Evolutionary conservation across 1,139 yeast genomes (phyloP).

Genomic region (Geotrichum candidum): DNA sequence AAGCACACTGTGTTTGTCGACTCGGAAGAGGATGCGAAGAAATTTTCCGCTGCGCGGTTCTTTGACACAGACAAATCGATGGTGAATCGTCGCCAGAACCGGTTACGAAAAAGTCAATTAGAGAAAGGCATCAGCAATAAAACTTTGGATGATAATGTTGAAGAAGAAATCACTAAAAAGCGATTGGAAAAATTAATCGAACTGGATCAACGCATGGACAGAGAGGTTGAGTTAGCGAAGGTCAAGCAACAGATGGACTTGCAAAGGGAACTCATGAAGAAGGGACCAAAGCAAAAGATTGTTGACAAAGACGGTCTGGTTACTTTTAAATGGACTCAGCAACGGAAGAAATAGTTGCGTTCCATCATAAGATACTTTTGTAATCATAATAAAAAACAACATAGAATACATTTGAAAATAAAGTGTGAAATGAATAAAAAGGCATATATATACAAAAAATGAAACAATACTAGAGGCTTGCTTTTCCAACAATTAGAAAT

Average conservation of each 20-base stretch:
- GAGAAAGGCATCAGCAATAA: constrained; percentile 29
- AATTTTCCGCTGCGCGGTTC: constrained; percentile 56
- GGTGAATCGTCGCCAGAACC: constrained; percentile 61
- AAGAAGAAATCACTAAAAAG: constrained; percentile 37
- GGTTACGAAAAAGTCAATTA: constrained; percentile 60
- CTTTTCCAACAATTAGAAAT: constrained; percentile 44
- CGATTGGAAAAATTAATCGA: constrained; percentile 57
- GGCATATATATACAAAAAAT: background rate
- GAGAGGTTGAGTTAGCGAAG: constrained; percentile 58
- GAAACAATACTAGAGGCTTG: background rate
- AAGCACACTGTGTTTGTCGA: constrained; percentile 86
- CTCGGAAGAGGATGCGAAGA: constrained; percentile 46
- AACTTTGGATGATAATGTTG: constrained; percentile 32
- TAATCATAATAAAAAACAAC: background rate
- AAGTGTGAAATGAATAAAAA: background rate
- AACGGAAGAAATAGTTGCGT: constrained; percentile 11
- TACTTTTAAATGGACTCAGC: constrained; percentile 15
- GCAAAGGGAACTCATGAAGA: constrained; percentile 84
- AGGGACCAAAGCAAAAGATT: constrained; percentile 77
- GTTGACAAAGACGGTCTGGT: constrained; percentile 51
- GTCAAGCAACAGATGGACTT: constrained; percentile 69
- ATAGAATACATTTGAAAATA: background rate
- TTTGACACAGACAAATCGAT: constrained; percentile 67
- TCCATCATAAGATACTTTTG: background rate
- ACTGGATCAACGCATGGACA: constrained; percentile 42